A percentile compares a stretch with the other conserved stretches of the same genome.
phyloP scores from a whole-genome alignment of 805 yeast genomes.

The Candida schatavii region DNA sequence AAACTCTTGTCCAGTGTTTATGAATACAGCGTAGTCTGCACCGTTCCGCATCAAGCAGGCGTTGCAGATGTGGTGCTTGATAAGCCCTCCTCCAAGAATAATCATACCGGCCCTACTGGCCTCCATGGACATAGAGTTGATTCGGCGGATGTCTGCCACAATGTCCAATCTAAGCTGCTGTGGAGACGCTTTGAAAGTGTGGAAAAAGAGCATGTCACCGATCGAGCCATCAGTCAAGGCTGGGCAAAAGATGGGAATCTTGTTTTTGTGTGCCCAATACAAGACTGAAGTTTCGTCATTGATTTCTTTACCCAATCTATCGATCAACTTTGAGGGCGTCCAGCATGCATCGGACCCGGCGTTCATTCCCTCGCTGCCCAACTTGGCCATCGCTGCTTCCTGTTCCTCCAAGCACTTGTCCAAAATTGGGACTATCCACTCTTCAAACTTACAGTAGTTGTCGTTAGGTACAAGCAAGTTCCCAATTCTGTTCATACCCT shows the following conservation, averaged over 20 bases:
- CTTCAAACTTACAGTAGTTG: slow-evolving; percentile 95
- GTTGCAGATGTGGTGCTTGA: slow-evolving; percentile 96
- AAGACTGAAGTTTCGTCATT: slow-evolving; percentile 89
- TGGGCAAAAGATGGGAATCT: slow-evolving; percentile 96
- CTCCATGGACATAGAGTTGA: slow-evolving; percentile 93
- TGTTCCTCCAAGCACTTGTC: slow-evolving; percentile 89
- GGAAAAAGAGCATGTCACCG: slow-evolving; percentile 99
- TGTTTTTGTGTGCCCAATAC: slow-evolving; percentile 97
- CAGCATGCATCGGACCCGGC: slow-evolving; percentile 68
- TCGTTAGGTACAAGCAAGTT: slow-evolving; percentile 96
- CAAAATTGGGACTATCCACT: slow-evolving; percentile 95
- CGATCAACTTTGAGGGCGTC: slow-evolving; percentile 93
- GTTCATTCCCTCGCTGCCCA: slow-evolving; percentile 56
- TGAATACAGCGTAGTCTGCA: slow-evolving; percentile 95
- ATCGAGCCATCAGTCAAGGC: slow-evolving; percentile 97
- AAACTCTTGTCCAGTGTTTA: slow-evolving; percentile 97
- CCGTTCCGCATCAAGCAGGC: slow-evolving; percentile 99
- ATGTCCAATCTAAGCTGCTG: slow-evolving; percentile 86
- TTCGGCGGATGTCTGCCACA: slow-evolving; percentile 87
- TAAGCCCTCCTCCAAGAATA: slow-evolving; percentile 91
- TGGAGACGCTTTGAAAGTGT: slow-evolving; percentile 93
- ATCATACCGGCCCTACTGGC: slow-evolving; percentile 95
- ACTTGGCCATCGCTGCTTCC: slow-evolving; percentile 53
- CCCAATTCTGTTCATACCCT: slow-evolving; percentile 98
- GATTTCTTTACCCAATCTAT: slow-evolving; percentile 92